Conservation (phyloP, 441 rosid genomes). For the Syzygium syzygioides region DNA sequence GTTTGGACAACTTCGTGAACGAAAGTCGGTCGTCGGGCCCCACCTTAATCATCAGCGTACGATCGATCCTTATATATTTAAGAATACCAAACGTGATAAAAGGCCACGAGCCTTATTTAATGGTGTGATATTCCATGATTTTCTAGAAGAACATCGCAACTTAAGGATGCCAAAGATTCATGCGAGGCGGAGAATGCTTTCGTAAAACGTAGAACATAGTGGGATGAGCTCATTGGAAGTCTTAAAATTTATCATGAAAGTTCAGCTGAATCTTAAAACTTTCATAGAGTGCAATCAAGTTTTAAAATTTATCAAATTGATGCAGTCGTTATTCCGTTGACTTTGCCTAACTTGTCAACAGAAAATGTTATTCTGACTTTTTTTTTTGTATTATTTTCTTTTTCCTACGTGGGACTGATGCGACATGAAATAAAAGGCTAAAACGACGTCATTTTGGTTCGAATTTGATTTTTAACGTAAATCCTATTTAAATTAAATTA, state of each 20-base stretch:
- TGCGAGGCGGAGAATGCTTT: neutral
- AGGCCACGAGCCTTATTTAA: neutral
- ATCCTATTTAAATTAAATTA: neutral
- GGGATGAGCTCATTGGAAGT: accelerated
- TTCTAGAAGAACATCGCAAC: neutral
- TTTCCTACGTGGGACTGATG: accelerated
- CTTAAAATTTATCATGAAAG: accelerated
- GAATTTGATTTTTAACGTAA: neutral
- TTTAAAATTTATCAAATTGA: neutral
- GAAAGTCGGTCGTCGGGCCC: neutral
- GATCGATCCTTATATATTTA: neutral
- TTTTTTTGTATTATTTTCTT: neutral
- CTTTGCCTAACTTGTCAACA: accelerated
- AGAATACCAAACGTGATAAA: neutral
- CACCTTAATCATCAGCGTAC: neutral
- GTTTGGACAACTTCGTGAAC: neutral
- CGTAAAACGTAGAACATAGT: neutral
- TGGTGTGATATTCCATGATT: neutral
- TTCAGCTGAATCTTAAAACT: accelerated
- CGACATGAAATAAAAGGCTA: accelerated
- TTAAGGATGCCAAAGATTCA: neutral
- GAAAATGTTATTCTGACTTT: accelerated
- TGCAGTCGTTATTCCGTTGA: accelerated
- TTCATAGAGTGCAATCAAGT: accelerated
- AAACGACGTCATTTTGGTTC: neutral